Evolutionary conservation across 805 yeast genomes (phyloP).

Genomic region (Suhomyces pyralidae): DNA sequence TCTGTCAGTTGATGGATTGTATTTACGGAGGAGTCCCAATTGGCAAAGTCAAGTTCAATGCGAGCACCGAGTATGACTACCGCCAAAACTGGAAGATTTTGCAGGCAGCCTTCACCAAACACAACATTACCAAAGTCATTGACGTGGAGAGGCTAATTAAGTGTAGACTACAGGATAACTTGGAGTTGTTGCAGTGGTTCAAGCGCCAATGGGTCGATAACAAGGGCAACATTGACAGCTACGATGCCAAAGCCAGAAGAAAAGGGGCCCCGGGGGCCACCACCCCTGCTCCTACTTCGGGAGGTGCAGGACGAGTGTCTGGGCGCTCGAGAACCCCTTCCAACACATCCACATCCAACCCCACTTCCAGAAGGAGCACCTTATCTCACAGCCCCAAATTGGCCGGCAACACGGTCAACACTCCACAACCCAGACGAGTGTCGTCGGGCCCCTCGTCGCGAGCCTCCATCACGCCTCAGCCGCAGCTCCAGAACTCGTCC

Average conservation of each 20-base stretch:
- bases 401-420: not conserved
- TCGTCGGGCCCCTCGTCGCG: constrained; percentile 4
- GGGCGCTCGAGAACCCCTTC: constrained; percentile 5
- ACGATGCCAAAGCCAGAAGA: constrained; percentile 56
- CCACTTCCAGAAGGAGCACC: constrained; percentile 1
- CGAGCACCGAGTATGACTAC: constrained; percentile 70
- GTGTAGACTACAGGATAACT: constrained; percentile 89
- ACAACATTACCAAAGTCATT: constrained; percentile 66
- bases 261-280: constrained; percentile 1
- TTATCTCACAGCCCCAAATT: constrained; percentile 7
- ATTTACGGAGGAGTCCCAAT: constrained; percentile 81
- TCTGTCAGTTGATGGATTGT: constrained; percentile 87
- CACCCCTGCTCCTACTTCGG: not conserved
- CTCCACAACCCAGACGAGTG: constrained; percentile 6
- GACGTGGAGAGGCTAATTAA: constrained; percentile 80
- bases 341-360: not conserved
- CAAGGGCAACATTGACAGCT: constrained; percentile 57
- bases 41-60: constrained; percentile 69
- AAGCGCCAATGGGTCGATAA: constrained; percentile 77
- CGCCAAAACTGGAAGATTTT: constrained; percentile 79
- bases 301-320: not conserved
- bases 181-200: constrained; percentile 93
- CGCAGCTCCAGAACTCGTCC: not conserved
- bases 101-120: constrained; percentile 74
- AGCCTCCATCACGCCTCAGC: constrained; percentile 5